Percentiles rank a stretch among this genome's conserved stretches.
These are phyloP conservation scores for Penicillium flavigenum DNA, from an alignment of 495 filamentous ascomycete species.

Conservation along the genomic window DNA sequence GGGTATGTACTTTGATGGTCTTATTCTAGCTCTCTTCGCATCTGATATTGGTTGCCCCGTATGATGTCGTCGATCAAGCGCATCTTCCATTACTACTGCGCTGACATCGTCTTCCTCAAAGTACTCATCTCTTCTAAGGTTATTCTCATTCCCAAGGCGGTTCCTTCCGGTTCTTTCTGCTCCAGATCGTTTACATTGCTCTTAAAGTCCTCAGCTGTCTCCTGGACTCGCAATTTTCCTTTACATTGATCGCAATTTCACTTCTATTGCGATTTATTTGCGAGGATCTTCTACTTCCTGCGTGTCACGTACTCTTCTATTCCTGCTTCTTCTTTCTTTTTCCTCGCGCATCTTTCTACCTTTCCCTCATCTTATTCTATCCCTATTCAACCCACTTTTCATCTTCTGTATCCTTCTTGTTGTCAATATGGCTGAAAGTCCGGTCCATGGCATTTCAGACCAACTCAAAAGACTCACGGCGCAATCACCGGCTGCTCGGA, in stretches of 20 bases:
- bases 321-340: background rate
- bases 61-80: background rate
- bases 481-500: background rate
- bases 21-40: background rate
- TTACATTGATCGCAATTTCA: background rate
- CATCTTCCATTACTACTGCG: background rate
- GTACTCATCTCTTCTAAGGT: background rate
- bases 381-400: background rate
- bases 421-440: background rate
- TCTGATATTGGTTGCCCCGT: background rate
- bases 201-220: background rate
- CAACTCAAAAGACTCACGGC: background rate
- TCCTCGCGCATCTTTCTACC: background rate
- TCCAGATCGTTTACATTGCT: background rate
- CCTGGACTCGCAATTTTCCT: background rate
- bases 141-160: background rate
- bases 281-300: background rate
- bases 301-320: background rate
- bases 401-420: background rate
- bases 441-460: background rate
- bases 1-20: background rate
- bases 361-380: background rate
- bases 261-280: background rate
- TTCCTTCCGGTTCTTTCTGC: background rate
- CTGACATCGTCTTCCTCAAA: background rate